Evolutionary conservation across 2,329 filamentous ascomycete genomes (phyloP).

Genomic region (Xylariaceae sp.): DNA sequence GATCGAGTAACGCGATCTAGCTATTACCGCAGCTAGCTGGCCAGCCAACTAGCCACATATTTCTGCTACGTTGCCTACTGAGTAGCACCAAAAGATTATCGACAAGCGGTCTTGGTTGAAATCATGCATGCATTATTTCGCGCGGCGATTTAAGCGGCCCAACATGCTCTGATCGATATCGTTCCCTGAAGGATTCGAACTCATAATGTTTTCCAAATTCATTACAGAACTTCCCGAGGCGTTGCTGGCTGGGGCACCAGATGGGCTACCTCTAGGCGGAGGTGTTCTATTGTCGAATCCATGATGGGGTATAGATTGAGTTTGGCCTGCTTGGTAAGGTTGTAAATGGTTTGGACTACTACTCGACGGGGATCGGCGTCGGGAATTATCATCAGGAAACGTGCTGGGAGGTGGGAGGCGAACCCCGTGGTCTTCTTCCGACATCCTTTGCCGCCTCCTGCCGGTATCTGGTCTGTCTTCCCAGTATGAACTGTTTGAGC

Average conservation of each 20-base stretch:
- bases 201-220: slow-evolving; percentile 59
- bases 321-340: slow-evolving; percentile 44
- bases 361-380: slow-evolving; percentile 58
- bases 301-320: slow-evolving; percentile 34
- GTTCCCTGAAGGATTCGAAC: slow-evolving; percentile 46
- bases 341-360: slow-evolving; percentile 54
- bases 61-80: slow-evolving; percentile 21
- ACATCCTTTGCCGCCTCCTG: slow-evolving; percentile 46
- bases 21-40: slow-evolving; percentile 12
- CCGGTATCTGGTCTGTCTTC: slow-evolving; percentile 43
- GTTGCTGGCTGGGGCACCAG: slow-evolving; percentile 36
- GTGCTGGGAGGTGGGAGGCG: slow-evolving; percentile 53
- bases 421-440: slow-evolving; percentile 46
- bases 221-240: slow-evolving; percentile 55
- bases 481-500: slow-evolving; percentile 44
- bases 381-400: slow-evolving; percentile 54
- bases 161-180: slow-evolving; percentile 64
- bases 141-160: slow-evolving; percentile 53
- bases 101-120: neutral
- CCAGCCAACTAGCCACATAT: slow-evolving; percentile 26
- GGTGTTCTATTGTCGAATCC: slow-evolving; percentile 47
- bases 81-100: neutral
- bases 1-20: neutral
- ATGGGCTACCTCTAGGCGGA: slow-evolving; percentile 49
- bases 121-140: slow-evolving; percentile 1